These are phyloP conservation scores for Aschersonia sp. DNA, from an alignment of 2,329 filamentous ascomycete genomes.

Conservation along the genomic window DNA sequence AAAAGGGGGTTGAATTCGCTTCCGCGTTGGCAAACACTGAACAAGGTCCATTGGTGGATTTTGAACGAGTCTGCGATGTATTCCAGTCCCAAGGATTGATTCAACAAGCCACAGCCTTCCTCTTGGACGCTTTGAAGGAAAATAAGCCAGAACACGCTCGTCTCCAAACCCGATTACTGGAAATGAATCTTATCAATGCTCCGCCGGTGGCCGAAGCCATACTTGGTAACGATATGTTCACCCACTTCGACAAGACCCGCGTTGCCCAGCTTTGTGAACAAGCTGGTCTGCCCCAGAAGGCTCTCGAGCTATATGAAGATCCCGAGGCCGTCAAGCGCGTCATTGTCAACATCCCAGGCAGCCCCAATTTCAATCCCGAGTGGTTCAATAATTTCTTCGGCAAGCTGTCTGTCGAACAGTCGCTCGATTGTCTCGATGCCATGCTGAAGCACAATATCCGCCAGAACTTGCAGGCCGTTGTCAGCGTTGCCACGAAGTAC, in stretches of 20 bases:
- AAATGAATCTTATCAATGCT: slow-evolving; percentile 96
- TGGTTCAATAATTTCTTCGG: slow-evolving; percentile 91
- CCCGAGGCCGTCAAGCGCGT: slow-evolving; percentile 81
- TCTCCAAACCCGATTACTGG: slow-evolving; percentile 83
- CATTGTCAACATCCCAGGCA: slow-evolving; percentile 65
- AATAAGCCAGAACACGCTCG: slow-evolving; percentile 89
- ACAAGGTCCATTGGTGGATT: slow-evolving; percentile 73
- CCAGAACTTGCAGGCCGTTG: slow-evolving; percentile 87
- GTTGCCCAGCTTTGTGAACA: slow-evolving; percentile 89
- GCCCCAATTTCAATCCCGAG: slow-evolving; percentile 76
- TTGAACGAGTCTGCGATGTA: slow-evolving; percentile 90
- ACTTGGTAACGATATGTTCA: slow-evolving; percentile 96
- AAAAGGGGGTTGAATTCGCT: slow-evolving; percentile 91
- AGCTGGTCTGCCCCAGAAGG: slow-evolving; percentile 73
- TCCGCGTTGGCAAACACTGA: slow-evolving; percentile 84
- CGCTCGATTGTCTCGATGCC: slow-evolving; percentile 81
- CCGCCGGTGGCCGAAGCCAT: slow-evolving; percentile 97
- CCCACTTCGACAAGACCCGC: slow-evolving; percentile 82
- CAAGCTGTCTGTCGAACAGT: slow-evolving; percentile 88
- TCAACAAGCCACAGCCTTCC: slow-evolving; percentile 94
- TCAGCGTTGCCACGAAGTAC: slow-evolving; percentile 95
- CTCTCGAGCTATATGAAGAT: slow-evolving; percentile 90
- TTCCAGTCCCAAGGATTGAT: slow-evolving; percentile 98
- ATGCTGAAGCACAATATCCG: slow-evolving; percentile 97
- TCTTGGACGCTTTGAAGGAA: slow-evolving; percentile 87